Conservation (phyloP, 169 alveolate species). For the Plasmodium berghei region DNA sequence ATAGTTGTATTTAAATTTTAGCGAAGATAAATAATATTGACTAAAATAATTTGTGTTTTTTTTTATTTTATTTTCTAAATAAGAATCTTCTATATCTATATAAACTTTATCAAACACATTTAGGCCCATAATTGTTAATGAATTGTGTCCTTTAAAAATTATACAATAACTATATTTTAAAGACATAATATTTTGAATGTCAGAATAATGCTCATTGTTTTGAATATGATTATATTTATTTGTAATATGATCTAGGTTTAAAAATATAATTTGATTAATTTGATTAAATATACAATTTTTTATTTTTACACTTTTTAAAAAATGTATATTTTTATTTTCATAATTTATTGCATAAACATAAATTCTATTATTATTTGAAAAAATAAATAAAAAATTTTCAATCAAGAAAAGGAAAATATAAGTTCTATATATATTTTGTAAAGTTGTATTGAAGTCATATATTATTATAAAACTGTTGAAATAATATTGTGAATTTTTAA, state of each 20-base stretch:
- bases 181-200: background rate
- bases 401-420: slow-evolving; percentile 4
- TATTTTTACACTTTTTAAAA: background rate
- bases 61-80: background rate
- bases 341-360: slow-evolving; percentile 5
- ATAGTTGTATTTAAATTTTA: slow-evolving; percentile 29
- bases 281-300: background rate
- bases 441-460: slow-evolving; percentile 17
- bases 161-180: slow-evolving; percentile 33
- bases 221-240: too few species aligned
- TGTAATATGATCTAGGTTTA: slow-evolving; percentile 2
- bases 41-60: background rate
- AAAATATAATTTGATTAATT: slow-evolving; percentile 5
- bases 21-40: slow-evolving; percentile 45
- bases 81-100: background rate
- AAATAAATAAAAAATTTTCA: slow-evolving; percentile 23
- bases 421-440: background rate
- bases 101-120: slow-evolving; percentile 14
- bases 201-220: background rate
- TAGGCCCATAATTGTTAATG: slow-evolving; percentile 4
- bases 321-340: background rate
- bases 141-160: slow-evolving; percentile 9
- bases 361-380: slow-evolving; percentile 22
- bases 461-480: slow-evolving; percentile 4
- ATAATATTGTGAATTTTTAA: slow-evolving; percentile 5